These are phyloP conservation scores for Parastagonospora nodorum DNA, from an alignment of 2,329 filamentous ascomycete species.

Conservation along the genomic window DNA sequence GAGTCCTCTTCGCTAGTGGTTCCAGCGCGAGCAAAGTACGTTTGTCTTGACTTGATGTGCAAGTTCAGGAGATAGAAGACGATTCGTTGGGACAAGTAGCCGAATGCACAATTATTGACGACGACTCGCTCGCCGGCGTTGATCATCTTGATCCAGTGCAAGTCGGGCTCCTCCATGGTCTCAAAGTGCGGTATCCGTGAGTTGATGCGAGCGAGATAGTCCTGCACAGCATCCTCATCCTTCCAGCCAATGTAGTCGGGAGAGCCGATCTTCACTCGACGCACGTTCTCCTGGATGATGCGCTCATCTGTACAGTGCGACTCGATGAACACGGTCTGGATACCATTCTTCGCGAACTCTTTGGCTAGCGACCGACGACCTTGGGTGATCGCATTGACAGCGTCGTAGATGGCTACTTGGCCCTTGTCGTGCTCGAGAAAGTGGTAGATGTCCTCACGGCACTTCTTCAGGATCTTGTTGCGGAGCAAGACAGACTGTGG, in stretches of 20 bases:
- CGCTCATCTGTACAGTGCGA: conserved; percentile 91
- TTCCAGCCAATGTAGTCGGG: conserved; percentile 96
- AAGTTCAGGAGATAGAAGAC: conserved; percentile 98
- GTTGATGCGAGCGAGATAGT: conserved; percentile 88
- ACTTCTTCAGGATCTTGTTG: conserved; percentile 97
- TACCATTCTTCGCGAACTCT: conserved; percentile 97
- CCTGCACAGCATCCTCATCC: conserved; percentile 85
- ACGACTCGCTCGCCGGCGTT: conserved; percentile 92
- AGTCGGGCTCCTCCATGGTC: conserved; percentile 90
- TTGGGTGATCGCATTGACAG: conserved; percentile 86
- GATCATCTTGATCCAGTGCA: conserved; percentile 99
- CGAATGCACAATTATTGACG: conserved; percentile 96
- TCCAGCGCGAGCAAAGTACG: conserved; percentile 88
- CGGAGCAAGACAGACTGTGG: conserved; percentile 89
- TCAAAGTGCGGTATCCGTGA: conserved; percentile 95
- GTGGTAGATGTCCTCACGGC: conserved; percentile 93
- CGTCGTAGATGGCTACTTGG: conserved; percentile 97
- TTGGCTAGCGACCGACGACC: conserved; percentile 86
- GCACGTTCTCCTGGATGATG: conserved; percentile 94
- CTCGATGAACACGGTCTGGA: conserved; percentile 95
- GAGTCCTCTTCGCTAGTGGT: conserved; percentile 86
- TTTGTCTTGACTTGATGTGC: conserved; percentile 93
- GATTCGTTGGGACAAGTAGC: conserved; percentile 94
- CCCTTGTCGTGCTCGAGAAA: conserved; percentile 98
- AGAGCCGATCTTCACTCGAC: conserved; percentile 96